These are phyloP conservation scores for Sistotremastrum niveocremeum DNA, from an alignment of 768 basidiomycete genomes.

Conservation along the genomic window DNA sequence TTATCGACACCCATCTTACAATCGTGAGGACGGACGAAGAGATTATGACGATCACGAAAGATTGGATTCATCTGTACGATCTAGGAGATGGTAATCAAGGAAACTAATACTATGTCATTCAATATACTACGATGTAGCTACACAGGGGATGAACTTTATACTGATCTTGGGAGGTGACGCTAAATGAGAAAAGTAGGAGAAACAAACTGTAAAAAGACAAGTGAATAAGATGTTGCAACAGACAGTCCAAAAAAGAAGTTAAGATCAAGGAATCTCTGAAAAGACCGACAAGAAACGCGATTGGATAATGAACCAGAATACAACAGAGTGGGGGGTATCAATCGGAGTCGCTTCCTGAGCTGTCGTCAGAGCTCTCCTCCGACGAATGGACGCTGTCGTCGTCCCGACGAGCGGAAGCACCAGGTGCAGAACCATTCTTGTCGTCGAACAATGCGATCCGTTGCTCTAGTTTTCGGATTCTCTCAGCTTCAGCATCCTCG, in stretches of 20 bases:
- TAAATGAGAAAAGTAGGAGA: constrained; percentile 11
- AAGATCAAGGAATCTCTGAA: constrained; percentile 10
- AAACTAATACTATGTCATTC: too few species aligned
- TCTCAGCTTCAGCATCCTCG: constrained; percentile 90
- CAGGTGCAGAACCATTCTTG: constrained; percentile 21
- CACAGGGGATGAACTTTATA: constrained; percentile 10
- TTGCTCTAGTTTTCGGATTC: constrained; percentile 83
- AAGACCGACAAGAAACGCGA: neutral
- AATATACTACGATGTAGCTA: neutral
- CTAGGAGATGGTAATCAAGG: too few species aligned
- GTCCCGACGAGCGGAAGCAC: constrained; percentile 22
- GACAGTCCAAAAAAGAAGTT: constrained; percentile 19
- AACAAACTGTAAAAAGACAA: constrained; percentile 10
- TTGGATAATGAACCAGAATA: neutral
- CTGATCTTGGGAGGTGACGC: constrained; percentile 9
- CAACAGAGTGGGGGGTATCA: constrained; percentile 21
- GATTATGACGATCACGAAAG: too few species aligned
- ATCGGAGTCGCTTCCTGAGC: constrained; percentile 76
- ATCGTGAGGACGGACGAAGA: too few species aligned
- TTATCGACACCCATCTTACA: too few species aligned
- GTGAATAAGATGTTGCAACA: constrained; percentile 18
- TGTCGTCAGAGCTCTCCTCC: constrained; percentile 69
- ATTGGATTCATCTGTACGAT: too few species aligned
- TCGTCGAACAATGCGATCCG: constrained; percentile 74
- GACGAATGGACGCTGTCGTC: constrained; percentile 64